Evolutionary conservation across 2,329 filamentous ascomycete genomes (phyloP).

Genomic region (Xylariaceae sp.): DNA sequence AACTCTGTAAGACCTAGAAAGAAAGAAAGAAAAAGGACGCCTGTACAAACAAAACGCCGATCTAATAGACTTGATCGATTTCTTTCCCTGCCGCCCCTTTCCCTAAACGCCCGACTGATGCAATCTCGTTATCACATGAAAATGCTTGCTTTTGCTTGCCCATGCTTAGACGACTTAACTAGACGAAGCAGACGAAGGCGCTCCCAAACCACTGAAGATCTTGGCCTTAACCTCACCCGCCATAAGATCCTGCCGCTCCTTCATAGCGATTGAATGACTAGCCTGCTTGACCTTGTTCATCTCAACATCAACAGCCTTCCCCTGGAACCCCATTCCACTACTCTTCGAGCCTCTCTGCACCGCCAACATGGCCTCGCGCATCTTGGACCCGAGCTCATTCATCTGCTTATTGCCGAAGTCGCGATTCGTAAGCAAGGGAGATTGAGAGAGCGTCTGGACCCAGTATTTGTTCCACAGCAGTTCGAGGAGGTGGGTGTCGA

Average conservation of each 20-base stretch:
- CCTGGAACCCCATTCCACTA: conserved; percentile 17
- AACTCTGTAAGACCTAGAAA: conserved; percentile 15
- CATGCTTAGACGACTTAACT: too few species aligned
- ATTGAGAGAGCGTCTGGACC: conserved; percentile 92
- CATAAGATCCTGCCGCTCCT: conserved; percentile 33
- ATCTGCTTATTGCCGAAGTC: conserved; percentile 94
- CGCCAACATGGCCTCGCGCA: conserved; percentile 56
- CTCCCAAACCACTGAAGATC: conserved; percentile 30
- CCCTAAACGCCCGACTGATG: conserved; percentile 31
- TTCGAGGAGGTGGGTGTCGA: conserved; percentile 83
- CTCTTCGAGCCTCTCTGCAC: conserved; percentile 33
- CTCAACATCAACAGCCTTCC: conserved; percentile 21
- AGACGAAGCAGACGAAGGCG: too few species aligned
- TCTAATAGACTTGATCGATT: conserved; percentile 9
- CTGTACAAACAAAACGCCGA: conserved; percentile 18
- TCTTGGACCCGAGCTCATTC: conserved; percentile 78
- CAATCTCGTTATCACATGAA: conserved; percentile 23
- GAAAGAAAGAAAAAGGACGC: conserved; percentile 15
- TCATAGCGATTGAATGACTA: conserved; percentile 30
- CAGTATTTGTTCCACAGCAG: conserved; percentile 98
- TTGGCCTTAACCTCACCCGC: conserved; percentile 30
- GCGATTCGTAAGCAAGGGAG: conserved; percentile 83
- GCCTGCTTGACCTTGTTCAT: conserved; percentile 28
- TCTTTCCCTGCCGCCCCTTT: conserved; percentile 5
- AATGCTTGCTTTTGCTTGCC: too few species aligned